Evolutionary conservation across 2,329 filamentous ascomycete genomes (phyloP).

Genomic region (Botrytis aclada): DNA sequence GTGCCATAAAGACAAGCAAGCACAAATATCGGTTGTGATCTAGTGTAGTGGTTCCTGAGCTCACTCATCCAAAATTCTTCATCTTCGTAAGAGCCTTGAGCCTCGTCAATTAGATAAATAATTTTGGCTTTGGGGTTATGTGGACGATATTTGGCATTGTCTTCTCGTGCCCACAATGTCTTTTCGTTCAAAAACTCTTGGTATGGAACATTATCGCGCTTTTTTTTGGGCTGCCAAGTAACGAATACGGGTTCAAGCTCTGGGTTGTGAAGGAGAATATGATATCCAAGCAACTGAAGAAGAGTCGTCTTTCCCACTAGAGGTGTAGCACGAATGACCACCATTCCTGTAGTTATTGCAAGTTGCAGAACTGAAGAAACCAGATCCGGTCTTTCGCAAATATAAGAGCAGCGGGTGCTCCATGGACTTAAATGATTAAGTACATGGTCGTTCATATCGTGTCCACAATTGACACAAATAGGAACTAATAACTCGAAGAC

Average conservation of each 20-base stretch:
- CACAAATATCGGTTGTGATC: background rate
- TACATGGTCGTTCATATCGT: background rate
- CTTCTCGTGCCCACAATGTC: background rate
- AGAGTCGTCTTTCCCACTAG: background rate
- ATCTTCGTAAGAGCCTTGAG: slow-evolving; percentile 1
- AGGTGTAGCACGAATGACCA: slow-evolving; percentile 5
- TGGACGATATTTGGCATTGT: background rate
- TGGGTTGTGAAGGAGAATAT: background rate
- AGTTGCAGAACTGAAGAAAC: background rate
- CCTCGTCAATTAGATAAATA: background rate
- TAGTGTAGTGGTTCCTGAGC: background rate
- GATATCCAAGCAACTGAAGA: background rate
- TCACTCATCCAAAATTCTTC: background rate
- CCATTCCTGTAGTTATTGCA: background rate
- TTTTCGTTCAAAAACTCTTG: background rate
- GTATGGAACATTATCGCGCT: background rate
- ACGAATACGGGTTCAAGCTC: background rate
- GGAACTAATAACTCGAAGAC: background rate
- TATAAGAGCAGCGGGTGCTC: background rate
- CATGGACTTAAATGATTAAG: background rate
- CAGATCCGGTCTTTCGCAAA: background rate
- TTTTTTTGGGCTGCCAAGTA: background rate
- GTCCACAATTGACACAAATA: background rate
- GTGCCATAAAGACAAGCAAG: background rate
- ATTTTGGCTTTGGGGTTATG: background rate